phyloP scores from a whole-genome alignment of 2,329 filamentous ascomycete species.

The Graphiopsis chlorocephala region DNA sequence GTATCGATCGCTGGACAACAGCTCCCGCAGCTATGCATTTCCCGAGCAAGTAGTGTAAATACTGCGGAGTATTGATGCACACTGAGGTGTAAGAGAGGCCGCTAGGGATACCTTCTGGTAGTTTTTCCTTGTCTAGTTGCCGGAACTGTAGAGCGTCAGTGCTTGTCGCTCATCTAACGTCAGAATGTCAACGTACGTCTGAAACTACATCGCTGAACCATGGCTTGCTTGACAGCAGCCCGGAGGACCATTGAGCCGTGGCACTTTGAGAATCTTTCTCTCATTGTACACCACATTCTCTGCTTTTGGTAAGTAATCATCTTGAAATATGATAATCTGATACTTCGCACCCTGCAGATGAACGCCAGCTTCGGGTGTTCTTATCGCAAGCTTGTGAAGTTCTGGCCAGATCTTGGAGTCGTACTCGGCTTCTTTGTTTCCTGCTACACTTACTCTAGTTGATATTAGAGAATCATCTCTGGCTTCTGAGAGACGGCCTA shows the following conservation, averaged over 20 bases:
- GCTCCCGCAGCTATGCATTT: conserved; percentile 71
- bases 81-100: conserved; percentile 72
- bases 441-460: conserved; percentile 34
- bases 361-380: conserved; percentile 25
- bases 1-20: conserved; percentile 59
- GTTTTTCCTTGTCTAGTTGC: conserved; percentile 33
- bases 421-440: conserved; percentile 46
- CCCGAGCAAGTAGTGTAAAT: conserved; percentile 75
- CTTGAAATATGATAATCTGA: not conserved
- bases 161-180: not conserved
- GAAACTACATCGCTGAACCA: conserved; percentile 68
- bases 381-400: conserved; percentile 17
- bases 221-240: conserved; percentile 41
- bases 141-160: not conserved
- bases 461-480: conserved; percentile 74
- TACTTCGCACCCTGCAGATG: not conserved
- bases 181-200: conserved; percentile 47
- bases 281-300: not conserved
- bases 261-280: conserved; percentile 36
- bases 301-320: not conserved
- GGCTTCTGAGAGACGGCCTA: conserved; percentile 58
- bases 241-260: not conserved
- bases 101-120: conserved; percentile 62
- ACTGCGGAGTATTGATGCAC: conserved; percentile 81
- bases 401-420: not conserved